Conservation (phyloP, 495 filamentous ascomycete genomes). For the Recurvomyces mirabilis region DNA sequence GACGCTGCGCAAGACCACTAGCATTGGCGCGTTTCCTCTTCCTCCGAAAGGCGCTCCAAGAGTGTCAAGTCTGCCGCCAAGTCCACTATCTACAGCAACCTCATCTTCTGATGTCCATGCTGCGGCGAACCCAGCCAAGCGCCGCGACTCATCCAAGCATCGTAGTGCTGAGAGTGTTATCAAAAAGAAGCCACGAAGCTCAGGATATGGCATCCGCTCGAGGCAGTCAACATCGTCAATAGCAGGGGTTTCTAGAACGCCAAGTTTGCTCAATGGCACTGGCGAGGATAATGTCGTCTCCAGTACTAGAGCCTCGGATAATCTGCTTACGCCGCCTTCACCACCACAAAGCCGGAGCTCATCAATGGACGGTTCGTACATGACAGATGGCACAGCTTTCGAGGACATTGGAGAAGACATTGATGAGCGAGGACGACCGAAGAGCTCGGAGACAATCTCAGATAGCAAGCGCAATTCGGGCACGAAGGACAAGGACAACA, state of each 20-base stretch:
- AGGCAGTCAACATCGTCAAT: slow-evolving; percentile 24
- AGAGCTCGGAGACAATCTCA: slow-evolving; percentile 31
- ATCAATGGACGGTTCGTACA: slow-evolving; percentile 80
- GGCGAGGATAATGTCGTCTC: slow-evolving; percentile 63
- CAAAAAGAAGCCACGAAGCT: slow-evolving; percentile 29
- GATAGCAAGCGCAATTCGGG: slow-evolving; percentile 17
- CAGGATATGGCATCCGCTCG: slow-evolving; percentile 22
- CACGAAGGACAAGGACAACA: slow-evolving; percentile 50
- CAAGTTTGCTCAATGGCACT: slow-evolving; percentile 67
- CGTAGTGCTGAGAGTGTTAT: slow-evolving; percentile 13
- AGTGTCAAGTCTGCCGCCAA: slow-evolving; percentile 45
- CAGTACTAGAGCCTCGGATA: slow-evolving; percentile 51
- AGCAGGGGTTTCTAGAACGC: slow-evolving; percentile 20
- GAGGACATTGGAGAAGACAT: slow-evolving; percentile 54
- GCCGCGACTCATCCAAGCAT: slow-evolving; percentile 17
- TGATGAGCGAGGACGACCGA: slow-evolving; percentile 33
- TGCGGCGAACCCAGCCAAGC: slow-evolving; percentile 4
- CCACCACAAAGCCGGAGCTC: slow-evolving; percentile 81
- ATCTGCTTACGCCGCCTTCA: slow-evolving; percentile 58
- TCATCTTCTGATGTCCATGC: slow-evolving; percentile 14
- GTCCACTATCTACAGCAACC: slow-evolving; percentile 41
- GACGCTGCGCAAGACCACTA: slow-evolving; percentile 71
- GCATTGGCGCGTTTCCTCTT: slow-evolving; percentile 86
- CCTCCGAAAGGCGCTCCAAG: slow-evolving; percentile 56
- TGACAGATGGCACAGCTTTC: slow-evolving; percentile 78